Base-by-base conservation (phyloP, 2,329 filamentous ascomycete species). In the Hortaea sp. region DNA sequence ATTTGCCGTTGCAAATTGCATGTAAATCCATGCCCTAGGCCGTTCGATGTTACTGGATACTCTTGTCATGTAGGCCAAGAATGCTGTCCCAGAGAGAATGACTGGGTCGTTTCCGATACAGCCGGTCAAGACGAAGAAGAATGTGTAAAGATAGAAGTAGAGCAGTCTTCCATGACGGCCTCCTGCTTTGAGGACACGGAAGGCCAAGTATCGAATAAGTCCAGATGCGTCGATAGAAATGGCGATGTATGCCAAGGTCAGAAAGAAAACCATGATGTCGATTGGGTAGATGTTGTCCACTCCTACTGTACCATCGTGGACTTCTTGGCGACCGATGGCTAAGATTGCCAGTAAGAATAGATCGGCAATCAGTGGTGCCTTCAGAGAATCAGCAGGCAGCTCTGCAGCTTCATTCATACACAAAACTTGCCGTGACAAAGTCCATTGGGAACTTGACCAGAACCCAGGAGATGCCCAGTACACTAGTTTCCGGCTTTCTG, bases 151-250 rank as follows among this genome's bases (percentile, higher is more conserved):
- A 58, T 82, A 85, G 62, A 86, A 80, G 68, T 82, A 88, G 1
- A 88, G 69, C 28, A 74, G 66, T 49, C 82, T 79, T 0, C 84
- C 84, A n/a, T 75, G 74, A 49, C 78, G 73, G 3, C 83, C 82
- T 41, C 79, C 82, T 65, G 75, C 79, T 47, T 82, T 73, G 2
- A 87, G 68, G 0, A 86, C 82, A 50, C 77, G 83, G 68, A 84
- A 85, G 0, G 84, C 82, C 20, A 86, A 60, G 51, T 72, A 87
- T 45, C 82, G 69, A 56, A 87, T 85, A 11, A 87, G 69, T 3
- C 84, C 84, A 0, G 83, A 86, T 2, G 84, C 82, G 53, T 87
- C 84, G 49, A 87, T 84, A 0, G 82, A 86, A 40, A 88, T 85
- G 41, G 84, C 83, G 49, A 87, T 85, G 55, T 87, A 88, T 2